Evolutionary conservation across 2,329 filamentous ascomycete species (phyloP).

Genomic region (Periconia macrospinosa): DNA sequence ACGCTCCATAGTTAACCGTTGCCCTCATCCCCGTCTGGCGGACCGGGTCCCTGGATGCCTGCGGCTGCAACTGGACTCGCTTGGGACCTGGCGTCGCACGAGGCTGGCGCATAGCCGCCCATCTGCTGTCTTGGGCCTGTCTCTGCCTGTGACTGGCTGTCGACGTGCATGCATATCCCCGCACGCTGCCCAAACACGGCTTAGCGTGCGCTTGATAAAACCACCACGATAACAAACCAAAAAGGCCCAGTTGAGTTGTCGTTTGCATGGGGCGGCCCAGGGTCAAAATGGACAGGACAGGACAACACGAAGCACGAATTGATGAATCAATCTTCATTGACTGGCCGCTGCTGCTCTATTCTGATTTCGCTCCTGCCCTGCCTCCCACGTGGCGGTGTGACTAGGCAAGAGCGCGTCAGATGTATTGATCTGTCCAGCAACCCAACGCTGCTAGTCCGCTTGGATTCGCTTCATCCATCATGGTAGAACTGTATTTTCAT

Average conservation of each 20-base stretch:
- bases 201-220: neutral
- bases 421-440: too few species aligned
- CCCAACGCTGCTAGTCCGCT: too few species aligned
- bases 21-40: conserved; percentile 13
- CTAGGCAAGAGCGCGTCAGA: too few species aligned
- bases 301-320: neutral
- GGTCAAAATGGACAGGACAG: neutral
- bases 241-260: conserved; percentile 1
- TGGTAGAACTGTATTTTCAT: too few species aligned
- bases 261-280: neutral
- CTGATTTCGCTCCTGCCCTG: too few species aligned
- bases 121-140: neutral
- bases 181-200: neutral
- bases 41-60: neutral
- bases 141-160: conserved; percentile 1
- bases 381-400: too few species aligned
- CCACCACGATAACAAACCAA: neutral
- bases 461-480: too few species aligned
- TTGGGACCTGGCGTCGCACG: neutral
- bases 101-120: conserved; percentile 2
- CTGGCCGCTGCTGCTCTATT: too few species aligned
- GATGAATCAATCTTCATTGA: too few species aligned
- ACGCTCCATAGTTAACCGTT: conserved; percentile 33
- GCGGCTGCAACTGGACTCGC: conserved; percentile 3
- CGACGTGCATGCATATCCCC: neutral